Evolutionary conservation across 257 asterid genomes (phyloP).

Genomic region (Solanum peruvianum): DNA sequence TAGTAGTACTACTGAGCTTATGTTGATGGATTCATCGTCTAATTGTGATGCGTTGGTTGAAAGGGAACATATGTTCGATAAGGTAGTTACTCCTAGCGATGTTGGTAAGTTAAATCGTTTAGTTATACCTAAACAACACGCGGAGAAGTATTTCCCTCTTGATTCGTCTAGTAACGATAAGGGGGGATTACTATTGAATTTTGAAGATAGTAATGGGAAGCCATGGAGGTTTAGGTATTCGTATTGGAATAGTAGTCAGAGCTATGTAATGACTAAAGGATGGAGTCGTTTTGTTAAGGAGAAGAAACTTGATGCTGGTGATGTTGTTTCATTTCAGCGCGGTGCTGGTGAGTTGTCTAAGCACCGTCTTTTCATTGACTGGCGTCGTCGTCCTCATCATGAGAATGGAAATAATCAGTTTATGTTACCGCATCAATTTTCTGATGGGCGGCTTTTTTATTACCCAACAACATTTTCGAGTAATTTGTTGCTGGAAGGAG

Average conservation of each 20-base stretch:
- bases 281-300: constrained; percentile 92
- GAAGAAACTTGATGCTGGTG: constrained; percentile 83
- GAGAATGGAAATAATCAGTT: neutral
- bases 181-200: constrained; percentile 65
- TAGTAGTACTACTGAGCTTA: neutral
- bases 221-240: constrained; percentile 89
- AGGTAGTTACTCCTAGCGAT: constrained; percentile 92
- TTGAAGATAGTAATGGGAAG: constrained; percentile 83
- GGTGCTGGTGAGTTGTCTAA: constrained; percentile 45
- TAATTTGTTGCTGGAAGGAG: constrained; percentile 31
- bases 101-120: constrained; percentile 85
- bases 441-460: neutral
- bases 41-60: constrained; percentile 7
- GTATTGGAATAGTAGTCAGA: constrained; percentile 98
- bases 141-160: constrained; percentile 84
- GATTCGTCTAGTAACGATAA: constrained; percentile 60
- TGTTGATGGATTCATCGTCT: neutral
- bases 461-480: neutral
- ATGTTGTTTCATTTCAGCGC: constrained; percentile 68
- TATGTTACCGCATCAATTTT: neutral
- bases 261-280: constrained; percentile 95
- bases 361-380: constrained; percentile 70
- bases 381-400: constrained; percentile 82
- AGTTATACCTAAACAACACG: constrained; percentile 90
- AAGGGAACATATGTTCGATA: constrained; percentile 92